Conservation (phyloP, 2,329 filamentous ascomycete species). For the Colletotrichum echinochloae region DNA sequence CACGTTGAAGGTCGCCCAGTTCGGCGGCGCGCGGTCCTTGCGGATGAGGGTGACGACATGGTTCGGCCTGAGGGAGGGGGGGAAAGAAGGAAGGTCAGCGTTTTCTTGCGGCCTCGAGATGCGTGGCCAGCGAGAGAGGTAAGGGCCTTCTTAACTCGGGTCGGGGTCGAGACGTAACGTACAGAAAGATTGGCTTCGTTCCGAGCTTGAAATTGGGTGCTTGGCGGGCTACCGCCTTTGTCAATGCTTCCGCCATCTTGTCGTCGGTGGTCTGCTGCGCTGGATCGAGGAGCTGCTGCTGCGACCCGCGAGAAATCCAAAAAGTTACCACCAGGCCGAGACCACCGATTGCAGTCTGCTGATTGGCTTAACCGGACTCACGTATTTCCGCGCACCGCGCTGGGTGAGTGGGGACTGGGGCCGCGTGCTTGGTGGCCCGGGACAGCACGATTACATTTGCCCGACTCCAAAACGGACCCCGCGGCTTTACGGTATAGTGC, state of each 20-base stretch:
- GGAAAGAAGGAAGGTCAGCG: conserved; percentile 6
- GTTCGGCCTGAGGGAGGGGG: conserved; percentile 71
- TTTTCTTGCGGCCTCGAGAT: background rate
- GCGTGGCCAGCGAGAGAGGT: background rate
- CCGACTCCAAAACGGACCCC: background rate
- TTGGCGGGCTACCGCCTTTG: conserved; percentile 51
- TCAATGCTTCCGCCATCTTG: conserved; percentile 56
- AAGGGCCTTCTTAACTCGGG: background rate
- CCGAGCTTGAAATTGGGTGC: conserved; percentile 62
- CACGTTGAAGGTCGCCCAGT: conserved; percentile 89
- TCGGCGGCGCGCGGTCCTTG: conserved; percentile 77
- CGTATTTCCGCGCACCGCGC: conserved; percentile 17
- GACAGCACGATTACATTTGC: background rate
- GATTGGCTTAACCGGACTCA: conserved; percentile 35
- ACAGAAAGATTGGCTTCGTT: conserved; percentile 68
- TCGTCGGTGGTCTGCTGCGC: conserved; percentile 23
- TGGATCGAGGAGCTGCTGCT: conserved; percentile 6
- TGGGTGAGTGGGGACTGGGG: background rate
- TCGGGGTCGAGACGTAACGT: conserved; percentile 44
- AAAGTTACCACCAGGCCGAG: conserved; percentile 22
- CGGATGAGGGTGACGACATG: conserved; percentile 84
- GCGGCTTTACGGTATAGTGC: background rate
- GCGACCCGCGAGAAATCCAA: conserved; percentile 30
- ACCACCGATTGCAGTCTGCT: conserved; percentile 3
- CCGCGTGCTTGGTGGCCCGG: background rate